Evolutionary conservation across 2,329 filamentous ascomycete genomes (phyloP), one percentile per base, ranked within the genome.

Genomic region (Raffaelea arxii): DNA sequence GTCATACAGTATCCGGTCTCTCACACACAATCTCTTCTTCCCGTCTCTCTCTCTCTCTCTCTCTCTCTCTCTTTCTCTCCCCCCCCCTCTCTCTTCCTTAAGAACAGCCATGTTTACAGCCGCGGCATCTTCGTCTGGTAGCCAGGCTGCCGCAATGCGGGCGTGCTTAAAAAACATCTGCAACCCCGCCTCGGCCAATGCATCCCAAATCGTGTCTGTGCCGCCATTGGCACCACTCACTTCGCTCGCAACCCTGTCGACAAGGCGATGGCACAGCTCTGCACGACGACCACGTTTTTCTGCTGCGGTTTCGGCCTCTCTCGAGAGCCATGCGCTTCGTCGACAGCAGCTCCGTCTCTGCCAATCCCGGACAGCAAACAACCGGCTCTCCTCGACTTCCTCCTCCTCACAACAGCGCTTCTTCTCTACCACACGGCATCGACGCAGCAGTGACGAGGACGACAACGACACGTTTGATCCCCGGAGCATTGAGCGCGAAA

Each of bases 401-500:
- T 32, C 9, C 27, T 16, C 39, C 40, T 6, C 41, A 21, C 14
- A 14, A 16, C 53, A 49, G 21, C 50, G 56, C 10, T 47, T 46
- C 27, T 58, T 59, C 37, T 55, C 56, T 2, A 36, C 27, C n/a
- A 62, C 59, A 25, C 53, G 48, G 24, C n/a, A n/a, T n/a, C 49
- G 55, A 16, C 56, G 56, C 30, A 53, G 43, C 21, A 22, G 41
- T 22, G 46, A n/a, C 22, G 61, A 58, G 42, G 62, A 58, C 41
- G 60, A 53, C 23, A 69, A 78, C 47, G 77, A 78, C 30, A 59
- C 69, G 47, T 86, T 87, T 56, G 82, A 89, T 59, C 82, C 82
- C 9, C 65, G 69, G 22, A 67, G 65, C 46, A 72, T 90, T 48
- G 91, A 97, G 54, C 83, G 92, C 54, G 92, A 97, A 64, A 85